Conservation (phyloP, 139 green algal genomes). For the Chlamydomonas schloesseri region DNA sequence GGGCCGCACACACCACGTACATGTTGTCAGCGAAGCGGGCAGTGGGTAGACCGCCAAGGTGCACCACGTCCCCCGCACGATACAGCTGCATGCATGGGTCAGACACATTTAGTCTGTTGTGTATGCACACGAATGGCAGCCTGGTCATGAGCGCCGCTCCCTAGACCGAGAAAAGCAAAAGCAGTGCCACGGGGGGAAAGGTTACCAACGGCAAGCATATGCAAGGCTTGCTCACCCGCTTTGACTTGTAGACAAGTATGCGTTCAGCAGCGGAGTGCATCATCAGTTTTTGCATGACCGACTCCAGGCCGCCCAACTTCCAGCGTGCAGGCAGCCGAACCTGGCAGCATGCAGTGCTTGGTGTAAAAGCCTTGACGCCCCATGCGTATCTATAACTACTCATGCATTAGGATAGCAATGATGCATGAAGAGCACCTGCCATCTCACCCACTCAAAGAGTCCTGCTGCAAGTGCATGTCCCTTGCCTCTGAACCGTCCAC, state of each 20-base stretch:
- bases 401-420: too few species aligned
- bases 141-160: too few species aligned
- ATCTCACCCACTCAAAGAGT: too few species aligned
- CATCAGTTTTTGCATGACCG: not conserved
- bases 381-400: too few species aligned
- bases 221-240: not conserved
- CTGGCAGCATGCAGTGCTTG: too few species aligned
- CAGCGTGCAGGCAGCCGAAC: not conserved
- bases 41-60: not conserved
- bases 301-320: not conserved
- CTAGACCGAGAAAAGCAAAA: not conserved
- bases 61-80: not conserved
- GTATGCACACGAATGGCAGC: too few species aligned
- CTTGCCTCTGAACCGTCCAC: not conserved
- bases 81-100: not conserved
- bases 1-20: not conserved
- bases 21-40: not conserved
- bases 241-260: not conserved
- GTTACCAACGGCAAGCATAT: not conserved
- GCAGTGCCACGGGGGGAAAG: not conserved
- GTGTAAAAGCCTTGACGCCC: not conserved
- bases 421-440: too few species aligned
- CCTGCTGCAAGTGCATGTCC: not conserved
- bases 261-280: not conserved
- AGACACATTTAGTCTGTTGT: not conserved